Conservation (phyloP, 75 land plant species). For the Adiantum capillusveneris region DNA sequence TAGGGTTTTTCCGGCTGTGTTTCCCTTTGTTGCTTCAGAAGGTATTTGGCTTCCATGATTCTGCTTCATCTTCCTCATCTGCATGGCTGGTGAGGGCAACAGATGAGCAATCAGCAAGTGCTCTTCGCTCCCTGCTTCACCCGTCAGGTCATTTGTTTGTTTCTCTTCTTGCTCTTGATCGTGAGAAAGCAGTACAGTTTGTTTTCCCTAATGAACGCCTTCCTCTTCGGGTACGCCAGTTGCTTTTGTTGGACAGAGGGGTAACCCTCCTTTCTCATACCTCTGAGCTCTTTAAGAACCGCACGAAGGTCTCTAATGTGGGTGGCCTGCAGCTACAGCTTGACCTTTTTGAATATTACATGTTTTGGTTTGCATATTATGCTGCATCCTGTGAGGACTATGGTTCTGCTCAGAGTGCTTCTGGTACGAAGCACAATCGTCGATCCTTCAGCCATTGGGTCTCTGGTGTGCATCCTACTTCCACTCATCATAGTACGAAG, state of each 20-base stretch:
- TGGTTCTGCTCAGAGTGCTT: slow-evolving; percentile 6
- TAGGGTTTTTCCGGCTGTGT: slow-evolving; percentile 57
- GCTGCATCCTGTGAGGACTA: slow-evolving; percentile 53
- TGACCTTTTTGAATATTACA: slow-evolving; percentile 76
- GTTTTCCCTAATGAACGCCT: slow-evolving; percentile 73
- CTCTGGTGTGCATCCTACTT: background rate
- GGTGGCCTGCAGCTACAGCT: slow-evolving; percentile 43
- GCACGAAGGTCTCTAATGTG: slow-evolving; percentile 38
- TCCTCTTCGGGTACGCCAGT: slow-evolving; percentile 56
- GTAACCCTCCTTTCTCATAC: slow-evolving; percentile 33
- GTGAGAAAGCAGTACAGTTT: slow-evolving; percentile 53
- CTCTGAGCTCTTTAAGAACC: slow-evolving; percentile 40
- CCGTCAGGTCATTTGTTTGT: slow-evolving; percentile 48
- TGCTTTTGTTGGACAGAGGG: slow-evolving; percentile 31
- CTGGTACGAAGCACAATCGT: background rate
- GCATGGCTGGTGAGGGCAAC: slow-evolving; percentile 57
- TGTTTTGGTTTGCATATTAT: slow-evolving; percentile 98
- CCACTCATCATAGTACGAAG: background rate
- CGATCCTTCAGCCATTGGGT: background rate
- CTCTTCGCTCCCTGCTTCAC: slow-evolving; percentile 47
- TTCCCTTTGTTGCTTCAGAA: slow-evolving; percentile 61
- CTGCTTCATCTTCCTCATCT: slow-evolving; percentile 17
- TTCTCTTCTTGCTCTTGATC: slow-evolving; percentile 53
- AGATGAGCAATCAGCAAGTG: slow-evolving; percentile 32
- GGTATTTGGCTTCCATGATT: slow-evolving; percentile 67